Base-by-base conservation (phyloP, 208 protist species). In the Borovskyia barvae region DNA sequence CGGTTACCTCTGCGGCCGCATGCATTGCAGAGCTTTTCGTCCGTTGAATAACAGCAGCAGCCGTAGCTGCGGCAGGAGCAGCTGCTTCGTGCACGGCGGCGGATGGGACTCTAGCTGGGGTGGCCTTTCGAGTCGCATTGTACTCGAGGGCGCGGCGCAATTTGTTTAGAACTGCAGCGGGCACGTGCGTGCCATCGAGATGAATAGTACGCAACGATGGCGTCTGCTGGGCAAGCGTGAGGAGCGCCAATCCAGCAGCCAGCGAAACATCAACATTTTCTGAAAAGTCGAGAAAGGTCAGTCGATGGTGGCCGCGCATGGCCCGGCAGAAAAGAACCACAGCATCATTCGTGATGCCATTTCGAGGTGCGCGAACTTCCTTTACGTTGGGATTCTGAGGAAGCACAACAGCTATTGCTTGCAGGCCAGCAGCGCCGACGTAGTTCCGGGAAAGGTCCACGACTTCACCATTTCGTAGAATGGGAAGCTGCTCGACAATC, bases 321-420 rank as follows among this genome's bases (percentile, higher is more conserved):
- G 86, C 70, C 1, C 82, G 77, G 53, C 83, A 90, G 42, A 94
- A 77, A 46, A 93, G 80, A 17, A 88, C 80, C 28, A 94, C 80
- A 0, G 82, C 77, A 43, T 93, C 83, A 52, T 96, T 96, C 11
- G 73, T 77, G 3, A 96, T 45, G 9, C 88, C 86, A 49, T 87
- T 94, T 47, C 71, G 55, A 1, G 70, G 72, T 11, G 92, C 17
- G 6, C 26, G 45, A 5, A 96, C 59, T 39, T 81, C 67, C 12
- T 57, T 47, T 19, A 94, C 41, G 9, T 77, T 72, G 9, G 65
- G 25, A 20, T 93, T 93, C 19, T 80, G 65, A 7, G 75, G 73
- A 14, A 95, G 67, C 9, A 95, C 53, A 0, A 77, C 67, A 19
- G 80, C 75, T n/a, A 90, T 70, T 15, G 82, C 86, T 57, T 92